Base-by-base conservation (phyloP, 176 grass and related monocot species). In the Raddia distichophylla region DNA sequence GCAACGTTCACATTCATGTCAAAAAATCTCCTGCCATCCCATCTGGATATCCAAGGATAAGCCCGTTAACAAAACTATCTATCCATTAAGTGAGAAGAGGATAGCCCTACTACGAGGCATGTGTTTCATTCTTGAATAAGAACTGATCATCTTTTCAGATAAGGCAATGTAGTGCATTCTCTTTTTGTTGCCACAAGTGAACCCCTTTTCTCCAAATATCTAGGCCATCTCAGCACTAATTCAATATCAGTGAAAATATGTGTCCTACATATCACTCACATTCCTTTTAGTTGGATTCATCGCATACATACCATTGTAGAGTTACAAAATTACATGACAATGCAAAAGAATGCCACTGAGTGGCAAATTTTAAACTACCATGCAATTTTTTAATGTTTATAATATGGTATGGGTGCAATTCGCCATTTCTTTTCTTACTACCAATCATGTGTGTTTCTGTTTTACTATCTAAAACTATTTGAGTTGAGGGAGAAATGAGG, bases 121-220 rank as follows among this genome's bases (percentile, higher is more conserved):
- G 40, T 74, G 68, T 67, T 35, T 15, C 20, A 11, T 64, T 65
- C 40, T 35, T 67, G 40, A 56, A 66, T 50, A n/a, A 34, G 35
- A 73, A 57, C 37, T 58, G 40, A 5, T 52, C 40, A 37, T 55
- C 73, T 44, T 79, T 11, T 10, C 57, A 54, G 66, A 19, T 79
- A 42, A 40, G 50, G 16, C n/a, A 10, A 35, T 45, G 40, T 73
- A 16, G 59, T 86, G 68, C 84, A 74, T 74, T 48, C 22, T 16
- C 16, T 86, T 74, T 74, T 74, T 59, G 7, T 8, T 50, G 50
- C 49, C 84, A 80, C 42, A 66, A 74, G 19, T 66, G 59, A 74
- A 20, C 40, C 37, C 50, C 2, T 74, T 66, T 63, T 15, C 32
- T 40, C 2, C 8, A 67, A 83, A 77, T 72, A 72, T 88, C 74